Evolutionary conservation across 108 stramenopile genomes (phyloP), one percentile per base, ranked within the genome.

Genomic region (Skeletonema grethae): DNA sequence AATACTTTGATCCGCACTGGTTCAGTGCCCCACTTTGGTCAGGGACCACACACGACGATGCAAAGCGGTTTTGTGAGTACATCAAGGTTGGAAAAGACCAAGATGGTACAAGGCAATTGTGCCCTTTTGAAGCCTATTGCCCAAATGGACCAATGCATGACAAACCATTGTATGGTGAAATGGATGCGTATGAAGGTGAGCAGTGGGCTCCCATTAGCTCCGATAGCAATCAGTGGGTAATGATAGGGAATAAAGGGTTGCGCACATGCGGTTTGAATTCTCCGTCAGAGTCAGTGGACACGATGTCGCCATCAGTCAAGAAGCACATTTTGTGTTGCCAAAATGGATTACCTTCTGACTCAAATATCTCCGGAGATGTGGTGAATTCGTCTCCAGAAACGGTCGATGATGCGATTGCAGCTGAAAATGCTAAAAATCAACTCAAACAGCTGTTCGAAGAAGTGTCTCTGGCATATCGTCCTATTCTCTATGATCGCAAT

Each of bases 381-480:
- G 15, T 4, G n/a, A 20, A 53, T 53, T 53, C 20, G 18, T 53
- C 50, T 22, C 50, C 50, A 53, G 50, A 66, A 32, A 32, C 46
- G 11, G 46, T 31, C 6, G 9, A 41, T 39, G 46, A 46, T 32
- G 65, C 29, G 0, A 28, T 45, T 28, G 58, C 57, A n/a, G 2
- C 22, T 34, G 63, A 11, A 22, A 41, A 36, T 7, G 5, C 20
- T 34, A 57, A 9, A 20, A 66, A 30, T 29, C 65, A 79, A 36
- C 60, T 61, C 3, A 20, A 56, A 63, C 16, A 60, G 68, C 22
- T 71, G 36, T 80, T 70, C 31, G 1, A 70, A 31, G 38, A 22
- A 16, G 68, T 80, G 2, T 69, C 72, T 11, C 56, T 61, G 1
- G 79, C 79, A 0, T 80, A 73, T 32, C 66, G 72, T 63, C 79